Conservation (phyloP, 495 filamentous ascomycete species). For the Penicillium cosmopolitanum region DNA sequence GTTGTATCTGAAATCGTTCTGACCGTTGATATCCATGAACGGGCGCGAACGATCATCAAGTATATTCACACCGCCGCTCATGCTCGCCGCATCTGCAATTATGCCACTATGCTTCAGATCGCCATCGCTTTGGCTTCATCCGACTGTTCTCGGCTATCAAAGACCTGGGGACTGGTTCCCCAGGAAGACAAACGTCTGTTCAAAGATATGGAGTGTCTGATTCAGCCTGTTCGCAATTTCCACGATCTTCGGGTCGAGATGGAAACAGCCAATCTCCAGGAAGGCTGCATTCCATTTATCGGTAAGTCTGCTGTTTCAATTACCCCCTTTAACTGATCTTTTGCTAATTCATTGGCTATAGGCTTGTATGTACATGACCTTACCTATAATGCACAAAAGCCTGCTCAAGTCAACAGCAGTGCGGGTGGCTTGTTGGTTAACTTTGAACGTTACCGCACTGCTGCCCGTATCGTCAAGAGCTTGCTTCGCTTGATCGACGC, state of each 20-base stretch:
- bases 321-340: background rate
- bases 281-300: constrained; percentile 96
- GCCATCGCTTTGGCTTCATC: constrained; percentile 86
- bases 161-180: constrained; percentile 83
- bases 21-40: constrained; percentile 79
- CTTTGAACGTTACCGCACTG: constrained; percentile 90
- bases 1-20: constrained; percentile 88
- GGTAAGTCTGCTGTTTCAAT: constrained; percentile 54
- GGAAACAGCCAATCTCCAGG: constrained; percentile 75
- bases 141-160: constrained; percentile 73
- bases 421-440: constrained; percentile 78
- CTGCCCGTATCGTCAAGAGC: constrained; percentile 91
- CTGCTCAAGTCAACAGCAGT: constrained; percentile 64
- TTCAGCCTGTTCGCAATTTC: constrained; percentile 91
- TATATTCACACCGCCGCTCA: constrained; percentile 90
- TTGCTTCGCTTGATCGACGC: constrained; percentile 87
- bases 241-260: constrained; percentile 87
- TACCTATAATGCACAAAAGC: constrained; percentile 93
- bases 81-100: constrained; percentile 85
- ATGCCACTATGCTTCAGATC: constrained; percentile 94
- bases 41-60: constrained; percentile 83
- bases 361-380: constrained; percentile 92
- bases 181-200: constrained; percentile 69
- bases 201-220: constrained; percentile 78
- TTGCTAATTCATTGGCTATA: constrained; percentile 24